A percentile compares a stretch with the other conserved stretches of the same genome.
Evolutionary conservation across 2,329 filamentous ascomycete genomes (phyloP).

Genomic region (Colletotrichum lindemuthianum): DNA sequence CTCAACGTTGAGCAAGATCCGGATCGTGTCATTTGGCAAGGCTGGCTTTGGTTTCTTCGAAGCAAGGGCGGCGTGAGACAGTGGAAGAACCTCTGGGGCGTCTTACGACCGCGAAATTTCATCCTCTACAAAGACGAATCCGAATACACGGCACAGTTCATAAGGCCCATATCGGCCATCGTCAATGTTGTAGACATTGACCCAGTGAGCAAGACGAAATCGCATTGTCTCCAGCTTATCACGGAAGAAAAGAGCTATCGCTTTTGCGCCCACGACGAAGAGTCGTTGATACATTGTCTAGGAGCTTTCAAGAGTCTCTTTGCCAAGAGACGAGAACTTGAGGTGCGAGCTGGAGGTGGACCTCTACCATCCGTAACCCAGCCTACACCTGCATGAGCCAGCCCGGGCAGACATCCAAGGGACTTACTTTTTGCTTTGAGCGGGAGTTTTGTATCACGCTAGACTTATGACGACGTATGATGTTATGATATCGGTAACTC

Average conservation of each 20-base stretch:
- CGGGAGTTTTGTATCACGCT: constrained; percentile 24
- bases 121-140: constrained; percentile 92
- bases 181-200: constrained; percentile 95
- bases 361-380: constrained; percentile 42
- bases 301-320: constrained; percentile 91
- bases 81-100: constrained; percentile 96
- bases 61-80: constrained; percentile 85
- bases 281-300: constrained; percentile 83
- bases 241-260: constrained; percentile 88
- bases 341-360: constrained; percentile 53
- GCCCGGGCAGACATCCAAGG: background rate
- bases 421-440: constrained; percentile 11
- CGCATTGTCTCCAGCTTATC: constrained; percentile 90
- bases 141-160: constrained; percentile 87
- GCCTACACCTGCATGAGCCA: constrained; percentile 19
- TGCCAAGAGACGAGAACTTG: constrained; percentile 73
- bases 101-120: constrained; percentile 84
- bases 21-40: constrained; percentile 93
- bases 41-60: constrained; percentile 86
- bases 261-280: constrained; percentile 83
- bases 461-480: constrained; percentile 27
- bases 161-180: constrained; percentile 81
- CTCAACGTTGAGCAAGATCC: constrained; percentile 70
- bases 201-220: constrained; percentile 84
- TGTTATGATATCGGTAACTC: constrained; percentile 11